Evolutionary conservation across 768 basidiomycete species (phyloP).

Genomic region (Heimioporus sp.): DNA sequence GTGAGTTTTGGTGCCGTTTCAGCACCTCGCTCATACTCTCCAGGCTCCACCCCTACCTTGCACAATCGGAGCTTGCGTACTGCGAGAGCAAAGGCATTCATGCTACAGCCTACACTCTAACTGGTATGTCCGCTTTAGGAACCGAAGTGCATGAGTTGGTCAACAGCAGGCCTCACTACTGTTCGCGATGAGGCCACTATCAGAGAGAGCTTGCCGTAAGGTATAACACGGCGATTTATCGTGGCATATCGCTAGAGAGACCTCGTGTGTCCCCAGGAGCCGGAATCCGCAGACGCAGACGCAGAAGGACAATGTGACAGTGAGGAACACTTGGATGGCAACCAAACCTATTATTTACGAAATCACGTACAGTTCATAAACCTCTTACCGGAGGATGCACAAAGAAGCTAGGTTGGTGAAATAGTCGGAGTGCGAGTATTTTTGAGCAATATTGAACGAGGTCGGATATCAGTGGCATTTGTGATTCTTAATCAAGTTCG

Average conservation of each 20-base stretch:
- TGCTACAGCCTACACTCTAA: constrained; percentile 67
- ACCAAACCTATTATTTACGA: too few species aligned
- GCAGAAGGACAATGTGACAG: constrained; percentile 51
- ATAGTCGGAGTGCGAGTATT: too few species aligned
- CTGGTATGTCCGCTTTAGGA: constrained; percentile 24
- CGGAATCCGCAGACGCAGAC: constrained; percentile 39
- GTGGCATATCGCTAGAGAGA: constrained; percentile 21
- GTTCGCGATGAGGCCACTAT: constrained; percentile 30
- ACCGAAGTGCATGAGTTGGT: not conserved
- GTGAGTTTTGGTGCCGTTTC: constrained; percentile 2
- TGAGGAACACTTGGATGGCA: constrained; percentile 22
- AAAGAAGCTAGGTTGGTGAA: too few species aligned
- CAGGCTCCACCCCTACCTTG: constrained; percentile 59
- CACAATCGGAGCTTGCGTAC: constrained; percentile 52
- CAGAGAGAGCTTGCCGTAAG: constrained; percentile 27
- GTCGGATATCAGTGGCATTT: too few species aligned
- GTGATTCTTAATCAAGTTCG: too few species aligned
- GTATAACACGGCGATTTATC: constrained; percentile 26
- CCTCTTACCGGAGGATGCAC: constrained; percentile 33
- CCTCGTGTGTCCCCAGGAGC: constrained; percentile 46
- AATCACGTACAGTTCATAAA: constrained; percentile 26
- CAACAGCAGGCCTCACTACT: constrained; percentile 17
- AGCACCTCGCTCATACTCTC: constrained; percentile 23
- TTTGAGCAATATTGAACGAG: too few species aligned
- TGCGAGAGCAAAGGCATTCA: constrained; percentile 63